Evolutionary conservation across 768 basidiomycete species (phyloP), one percentile per base, ranked within the genome.

Genomic region (Pleurotus platypus): DNA sequence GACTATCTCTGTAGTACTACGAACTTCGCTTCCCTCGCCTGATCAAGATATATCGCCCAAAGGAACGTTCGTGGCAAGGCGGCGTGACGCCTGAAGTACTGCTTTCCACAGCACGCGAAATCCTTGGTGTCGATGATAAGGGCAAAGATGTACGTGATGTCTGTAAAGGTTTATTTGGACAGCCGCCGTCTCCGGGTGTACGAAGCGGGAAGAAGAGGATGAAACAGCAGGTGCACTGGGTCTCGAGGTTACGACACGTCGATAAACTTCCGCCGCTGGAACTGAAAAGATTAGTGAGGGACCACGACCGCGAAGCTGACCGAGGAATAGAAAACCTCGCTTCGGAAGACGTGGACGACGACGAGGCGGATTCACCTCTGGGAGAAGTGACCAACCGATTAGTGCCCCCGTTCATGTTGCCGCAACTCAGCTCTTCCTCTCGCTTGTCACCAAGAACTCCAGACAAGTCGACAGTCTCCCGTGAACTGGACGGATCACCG

Each of bases 11-110:
- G 12, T 58, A 93, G 91, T 77, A 86, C 64, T 94, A 94, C 66
- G 90, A 90, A 61, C 75, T 94, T 4, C 86, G 94, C 18, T 95
- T 89, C 67, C 91, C 94, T 0, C 78, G 94, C 49, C 76, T 95
- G 27, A 78, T 79, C 35, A 94, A 94, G 66, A 70, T 86, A 1
- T 82, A 81, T 67, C 81, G 86, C 5, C 63, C 72, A 0, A 69
- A 66, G 20, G 89, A 92, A 58, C 81, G 92, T 15, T 66, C 72
- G n/a, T 92, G 89, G 86, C 71, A 66, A 35, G 83, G 86, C 35
- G 78, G 78, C 16, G 63, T 78, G 27, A 72, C 75, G 20, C 71
- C 86, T 2, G 69, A 76, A 18, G 74, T 75, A 16, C 68, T 88
- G 12, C 80, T 87, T 57, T 66, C 67, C 2, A 77, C 85, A 56